Conservation (phyloP, 768 basidiomycete species). For the Rhodocollybia butyracea region DNA sequence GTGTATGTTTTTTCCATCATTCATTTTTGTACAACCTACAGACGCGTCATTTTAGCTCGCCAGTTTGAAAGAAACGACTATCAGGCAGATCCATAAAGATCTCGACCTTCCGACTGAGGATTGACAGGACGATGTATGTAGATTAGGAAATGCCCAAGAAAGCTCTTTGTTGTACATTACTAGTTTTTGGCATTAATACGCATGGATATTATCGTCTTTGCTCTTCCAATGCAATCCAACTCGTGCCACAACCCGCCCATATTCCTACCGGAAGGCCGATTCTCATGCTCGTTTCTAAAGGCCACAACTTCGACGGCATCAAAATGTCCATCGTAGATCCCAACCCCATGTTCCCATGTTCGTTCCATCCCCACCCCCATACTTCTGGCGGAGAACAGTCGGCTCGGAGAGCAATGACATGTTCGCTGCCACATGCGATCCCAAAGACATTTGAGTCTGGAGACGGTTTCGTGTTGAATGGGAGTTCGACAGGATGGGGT, state of each 20-base stretch:
- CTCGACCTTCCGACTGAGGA: conserved; percentile 61
- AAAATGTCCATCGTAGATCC: conserved; percentile 54
- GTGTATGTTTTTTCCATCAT: conserved; percentile 36
- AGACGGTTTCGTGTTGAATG: conserved; percentile 13
- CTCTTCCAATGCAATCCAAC: conserved; percentile 34
- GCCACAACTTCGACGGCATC: conserved; percentile 54
- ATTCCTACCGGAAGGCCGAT: conserved; percentile 7
- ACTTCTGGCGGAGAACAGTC: conserved; percentile 35
- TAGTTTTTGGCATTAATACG: background rate
- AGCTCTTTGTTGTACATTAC: background rate
- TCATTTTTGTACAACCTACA: background rate
- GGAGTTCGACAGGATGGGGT: conserved; percentile 18
- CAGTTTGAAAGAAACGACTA: conserved; percentile 59
- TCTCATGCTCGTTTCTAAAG: conserved; percentile 15
- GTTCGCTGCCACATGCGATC: conserved; percentile 83
- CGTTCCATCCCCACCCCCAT: conserved; percentile 97
- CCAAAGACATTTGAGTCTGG: conserved; percentile 18
- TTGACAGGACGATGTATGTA: conserved; percentile 19
- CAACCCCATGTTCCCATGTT: conserved; percentile 89
- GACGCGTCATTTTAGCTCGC: conserved; percentile 54
- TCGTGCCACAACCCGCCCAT: conserved; percentile 31
- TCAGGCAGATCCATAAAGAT: conserved; percentile 73
- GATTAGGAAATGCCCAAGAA: background rate
- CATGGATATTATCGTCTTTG: background rate
- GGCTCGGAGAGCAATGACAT: conserved; percentile 51